Evolutionary conservation across 805 yeast genomes (phyloP).

Genomic region (Pichia paraexigua): DNA sequence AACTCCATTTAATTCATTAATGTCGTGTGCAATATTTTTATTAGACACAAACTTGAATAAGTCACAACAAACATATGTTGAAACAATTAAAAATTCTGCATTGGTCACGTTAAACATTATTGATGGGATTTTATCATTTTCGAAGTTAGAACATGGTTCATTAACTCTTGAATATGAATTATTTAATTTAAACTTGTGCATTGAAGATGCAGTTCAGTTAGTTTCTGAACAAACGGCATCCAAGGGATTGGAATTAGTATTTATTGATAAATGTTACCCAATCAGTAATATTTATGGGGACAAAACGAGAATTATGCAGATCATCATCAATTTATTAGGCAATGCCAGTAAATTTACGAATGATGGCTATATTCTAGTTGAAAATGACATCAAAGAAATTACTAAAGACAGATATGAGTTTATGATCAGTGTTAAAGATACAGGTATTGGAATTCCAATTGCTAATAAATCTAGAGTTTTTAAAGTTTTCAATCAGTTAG

Average conservation of each 20-base stretch:
- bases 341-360: slow-evolving; percentile 46
- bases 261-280: slow-evolving; percentile 33
- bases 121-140: slow-evolving; percentile 47
- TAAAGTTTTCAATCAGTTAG: slow-evolving; percentile 49
- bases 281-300: slow-evolving; percentile 38
- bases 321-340: slow-evolving; percentile 44
- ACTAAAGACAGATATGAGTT: slow-evolving; percentile 33
- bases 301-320: slow-evolving; percentile 41
- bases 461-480: slow-evolving; percentile 35
- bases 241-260: slow-evolving; percentile 38
- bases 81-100: slow-evolving; percentile 43
- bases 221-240: slow-evolving; percentile 41
- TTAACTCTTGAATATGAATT: slow-evolving; percentile 36
- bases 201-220: slow-evolving; percentile 40
- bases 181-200: slow-evolving; percentile 36
- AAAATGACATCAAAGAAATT: slow-evolving; percentile 22
- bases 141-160: slow-evolving; percentile 49
- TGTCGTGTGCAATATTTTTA: slow-evolving; percentile 41
- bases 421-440: slow-evolving; percentile 35
- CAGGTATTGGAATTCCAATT: slow-evolving; percentile 47
- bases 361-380: slow-evolving; percentile 35
- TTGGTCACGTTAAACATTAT: slow-evolving; percentile 44
- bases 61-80: slow-evolving; percentile 43
- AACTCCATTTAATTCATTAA: slow-evolving; percentile 46
- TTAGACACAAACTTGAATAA: slow-evolving; percentile 38